Evolutionary conservation across 192 early-diverging fungal species (phyloP), one percentile per base, ranked within the genome.

Genomic region (Backusella mclennaniae): DNA sequence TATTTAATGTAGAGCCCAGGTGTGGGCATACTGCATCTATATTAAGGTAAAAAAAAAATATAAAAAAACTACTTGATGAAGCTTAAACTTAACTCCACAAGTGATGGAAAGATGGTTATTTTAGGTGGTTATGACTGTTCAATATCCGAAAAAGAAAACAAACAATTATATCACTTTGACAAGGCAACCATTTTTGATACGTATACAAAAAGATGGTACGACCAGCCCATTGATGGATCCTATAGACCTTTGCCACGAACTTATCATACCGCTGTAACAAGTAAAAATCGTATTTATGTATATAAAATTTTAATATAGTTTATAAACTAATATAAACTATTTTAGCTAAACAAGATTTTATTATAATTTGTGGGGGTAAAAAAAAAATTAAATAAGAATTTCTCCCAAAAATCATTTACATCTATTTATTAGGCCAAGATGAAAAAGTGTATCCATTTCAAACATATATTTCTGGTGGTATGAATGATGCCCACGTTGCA

Each of bases 1-100:
- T 75, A 29, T 31, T 21, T 67, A 23, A 42, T 19, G n/a, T 26
- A 15, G 6, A 75, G 39, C 38, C 68, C 2, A 66, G 74, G 21
- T 75, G 74, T 42, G 74, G 74, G 1, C 74, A 75, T 67, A 63
- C 74, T 29, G 63, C 74, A 67, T 67, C 35, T 9, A 75, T 75
- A 66, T 36, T 67, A 75, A 67, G 63, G 74, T 75, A 75, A 39
- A 36, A 14, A 17, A 44, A 14, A 14, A 17, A 3, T 33, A 33
- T 2, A 11, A 41, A 41, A 39, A 39, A 39, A 41, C 39, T 11
- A 41, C 33, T 33, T 33, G 33, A 33, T 33, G 33, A 44, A 44
- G 15, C 42, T 26, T 63, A 29, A 33, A 63, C 23, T 63, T 63
- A 63, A 53, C 17, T 21, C 0, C 26, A 44, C 12, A 35, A 74